Conservation (phyloP, 176 grass and related monocot genomes). For the Sorghum bicolor region DNA sequence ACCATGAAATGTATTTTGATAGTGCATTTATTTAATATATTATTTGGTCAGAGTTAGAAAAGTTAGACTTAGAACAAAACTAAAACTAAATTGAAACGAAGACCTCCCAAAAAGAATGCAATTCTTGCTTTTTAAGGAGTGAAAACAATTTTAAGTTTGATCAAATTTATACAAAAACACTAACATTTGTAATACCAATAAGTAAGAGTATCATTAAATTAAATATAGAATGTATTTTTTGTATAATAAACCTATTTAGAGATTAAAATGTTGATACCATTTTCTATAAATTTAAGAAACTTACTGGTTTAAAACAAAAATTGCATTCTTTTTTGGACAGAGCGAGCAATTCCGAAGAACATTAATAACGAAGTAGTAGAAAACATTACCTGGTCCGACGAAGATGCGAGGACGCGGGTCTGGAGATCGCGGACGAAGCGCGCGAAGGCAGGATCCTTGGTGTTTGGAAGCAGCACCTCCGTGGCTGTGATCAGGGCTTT, state of each 20-base stretch:
- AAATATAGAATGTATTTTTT: no score
- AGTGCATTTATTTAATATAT: no score
- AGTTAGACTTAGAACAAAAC: not conserved
- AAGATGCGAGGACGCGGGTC: slow-evolving; percentile 48
- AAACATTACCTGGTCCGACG: slow-evolving; percentile 31
- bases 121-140: not conserved
- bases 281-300: no score
- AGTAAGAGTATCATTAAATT: no score
- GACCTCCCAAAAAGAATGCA: not conserved
- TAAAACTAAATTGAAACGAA: not conserved
- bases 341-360: not conserved
- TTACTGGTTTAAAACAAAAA: not conserved
- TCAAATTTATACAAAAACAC: not conserved
- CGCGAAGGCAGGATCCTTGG: slow-evolving; percentile 71
- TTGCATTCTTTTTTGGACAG: not conserved
- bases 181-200: not conserved
- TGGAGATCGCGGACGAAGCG: slow-evolving; percentile 78
- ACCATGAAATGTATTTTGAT: not conserved
- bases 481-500: slow-evolving; percentile 85
- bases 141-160: no score
- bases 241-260: not conserved
- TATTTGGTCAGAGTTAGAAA: not conserved
- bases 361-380: not conserved
- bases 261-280: not conserved
- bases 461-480: slow-evolving; percentile 82